Evolutionary conservation across 345 rosid species (phyloP), one percentile per base, ranked within the genome.

Genomic region (Lepidium didymum): DNA sequence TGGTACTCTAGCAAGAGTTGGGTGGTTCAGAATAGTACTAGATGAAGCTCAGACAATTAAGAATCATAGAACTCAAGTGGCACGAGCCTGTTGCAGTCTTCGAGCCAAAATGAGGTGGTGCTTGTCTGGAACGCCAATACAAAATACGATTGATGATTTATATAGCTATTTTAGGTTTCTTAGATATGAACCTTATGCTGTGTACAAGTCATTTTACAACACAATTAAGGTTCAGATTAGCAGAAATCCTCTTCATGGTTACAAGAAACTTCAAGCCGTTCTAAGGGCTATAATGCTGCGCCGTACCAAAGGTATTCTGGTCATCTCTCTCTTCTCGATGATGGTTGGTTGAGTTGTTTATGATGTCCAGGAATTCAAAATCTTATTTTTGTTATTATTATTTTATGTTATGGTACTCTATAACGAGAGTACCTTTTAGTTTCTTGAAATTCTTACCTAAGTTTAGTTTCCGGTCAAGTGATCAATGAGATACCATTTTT

Each of bases 1-100:
- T 49, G 97, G 99, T 71, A 62, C 97, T 8, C 85, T 91, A 77
- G 91, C 90, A 62, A 82, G 77, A 80, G 95, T 91, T 44, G 79
- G 74, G 62, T 94, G 99, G 99, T 79, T 71, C 67, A 83, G 99
- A 80, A 88, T 94, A 55, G 81, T 94, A 67, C 81, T 91, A 44
- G 99, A 94, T 82, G 99, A 94, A 81, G 99, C 99, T 61, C 99
- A 94, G 82, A 89, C 96, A 9, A 94, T 94, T 55, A 94, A 94
- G 76, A 94, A 94, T 79, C 96, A 94, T 75, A 79, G 96, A 72
- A 94, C 99, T 38, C 99, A 85, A 83, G 90, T 94, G 55, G 95
- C 99, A 68, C 84, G 91, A 79, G 95, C 99, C 43, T 91, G 96
- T 78, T 91, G 89, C 78, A 84, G 85, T 72, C 97, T 94, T 72